Conservation (phyloP, 192 early-diverging fungal genomes). For the Podochytrium sp. region DNA sequence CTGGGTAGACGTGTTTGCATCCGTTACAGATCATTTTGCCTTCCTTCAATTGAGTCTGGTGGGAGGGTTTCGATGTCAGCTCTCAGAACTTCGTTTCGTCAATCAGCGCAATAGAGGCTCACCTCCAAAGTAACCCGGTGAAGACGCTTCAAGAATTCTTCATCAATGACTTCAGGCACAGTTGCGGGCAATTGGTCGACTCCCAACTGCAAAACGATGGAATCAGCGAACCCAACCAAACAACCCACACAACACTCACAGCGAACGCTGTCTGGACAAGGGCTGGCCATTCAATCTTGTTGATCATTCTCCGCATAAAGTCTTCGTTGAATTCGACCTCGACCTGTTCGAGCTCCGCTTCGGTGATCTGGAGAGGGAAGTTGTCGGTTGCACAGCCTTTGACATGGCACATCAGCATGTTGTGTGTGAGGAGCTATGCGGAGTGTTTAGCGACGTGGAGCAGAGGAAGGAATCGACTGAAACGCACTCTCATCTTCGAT, state of each 20-base stretch:
- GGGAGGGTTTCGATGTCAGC: not conserved
- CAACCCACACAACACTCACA: conserved; percentile 34
- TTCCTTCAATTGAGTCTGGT: conserved; percentile 77
- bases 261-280: conserved; percentile 47
- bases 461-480: too few relatives aligned
- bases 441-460: too few relatives aligned
- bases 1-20: conserved; percentile 88
- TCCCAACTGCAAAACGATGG: conserved; percentile 59
- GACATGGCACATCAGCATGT: conserved; percentile 98
- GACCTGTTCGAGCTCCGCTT: conserved; percentile 77
- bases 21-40: conserved; percentile 91
- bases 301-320: conserved; percentile 81
- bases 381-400: conserved; percentile 92
- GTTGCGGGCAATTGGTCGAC: conserved; percentile 66
- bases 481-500: too few relatives aligned
- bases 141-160: conserved; percentile 71
- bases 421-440: conserved; percentile 95
- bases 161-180: conserved; percentile 65
- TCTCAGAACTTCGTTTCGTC: not conserved
- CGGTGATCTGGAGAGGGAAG: conserved; percentile 88
- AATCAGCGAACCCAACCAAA: not conserved
- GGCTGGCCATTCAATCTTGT: conserved; percentile 79
- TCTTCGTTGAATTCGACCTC: conserved; percentile 88
- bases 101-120: conserved; percentile 8
- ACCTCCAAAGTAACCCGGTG: conserved; percentile 86